These are phyloP conservation scores for Chaetomium strumarium DNA, from an alignment of 2,329 filamentous ascomycete species.

Conservation along the genomic window DNA sequence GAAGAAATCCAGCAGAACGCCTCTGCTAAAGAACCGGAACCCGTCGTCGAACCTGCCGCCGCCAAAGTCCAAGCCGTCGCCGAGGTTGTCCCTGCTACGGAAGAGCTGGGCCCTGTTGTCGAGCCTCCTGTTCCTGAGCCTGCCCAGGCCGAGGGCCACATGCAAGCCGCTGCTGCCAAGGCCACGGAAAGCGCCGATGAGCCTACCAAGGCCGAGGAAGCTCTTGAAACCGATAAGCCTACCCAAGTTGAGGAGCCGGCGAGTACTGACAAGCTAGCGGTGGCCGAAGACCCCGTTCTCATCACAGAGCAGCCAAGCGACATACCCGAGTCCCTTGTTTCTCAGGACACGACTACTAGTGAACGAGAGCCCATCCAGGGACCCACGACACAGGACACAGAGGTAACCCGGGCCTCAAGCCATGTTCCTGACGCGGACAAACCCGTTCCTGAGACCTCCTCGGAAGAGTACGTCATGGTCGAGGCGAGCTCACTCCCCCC, in stretches of 20 bases:
- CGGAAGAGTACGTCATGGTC: conserved; percentile 19
- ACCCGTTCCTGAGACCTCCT: conserved; percentile 2
- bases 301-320: not conserved
- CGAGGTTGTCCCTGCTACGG: not conserved
- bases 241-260: not conserved
- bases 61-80: conserved; percentile 7
- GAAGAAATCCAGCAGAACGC: not conserved
- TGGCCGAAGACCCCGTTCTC: not conserved
- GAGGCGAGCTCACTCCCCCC: conserved; percentile 8
- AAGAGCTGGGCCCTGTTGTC: not conserved
- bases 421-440: not conserved
- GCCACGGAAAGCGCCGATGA: conserved; percentile 1
- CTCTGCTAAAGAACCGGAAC: not conserved
- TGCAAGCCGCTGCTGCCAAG: not conserved
- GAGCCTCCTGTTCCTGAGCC: conserved; percentile 10
- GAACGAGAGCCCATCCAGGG: not conserved
- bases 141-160: not conserved
- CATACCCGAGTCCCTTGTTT: not conserved
- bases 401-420: not conserved
- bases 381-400: not conserved
- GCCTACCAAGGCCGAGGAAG: conserved; percentile 6
- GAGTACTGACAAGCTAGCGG: not conserved
- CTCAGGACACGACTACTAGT: not conserved
- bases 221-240: not conserved
- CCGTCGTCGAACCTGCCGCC: not conserved